Percentiles rank a stretch among this genome's conserved stretches.
Evolutionary conservation across 371 early-diverging fungal species (phyloP).

Genomic region (Mucor saturninus): DNA sequence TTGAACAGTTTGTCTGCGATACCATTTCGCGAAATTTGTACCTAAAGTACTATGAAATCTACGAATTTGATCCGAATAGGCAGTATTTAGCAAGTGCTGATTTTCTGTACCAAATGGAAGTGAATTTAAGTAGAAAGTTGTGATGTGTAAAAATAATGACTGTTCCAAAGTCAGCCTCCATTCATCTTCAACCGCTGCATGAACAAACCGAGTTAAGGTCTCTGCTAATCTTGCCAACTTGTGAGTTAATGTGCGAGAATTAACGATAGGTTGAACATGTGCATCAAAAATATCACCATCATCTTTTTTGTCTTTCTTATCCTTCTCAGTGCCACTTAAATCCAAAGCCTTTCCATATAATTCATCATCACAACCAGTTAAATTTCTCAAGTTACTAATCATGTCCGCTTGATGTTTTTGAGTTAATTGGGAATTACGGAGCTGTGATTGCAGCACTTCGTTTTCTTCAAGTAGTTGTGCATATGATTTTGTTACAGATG

Average conservation of each 20-base stretch:
- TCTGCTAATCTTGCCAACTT: constrained; percentile 45
- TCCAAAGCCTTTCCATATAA: constrained; percentile 40
- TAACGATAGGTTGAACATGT: constrained; percentile 27
- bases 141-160: constrained; percentile 37
- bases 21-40: constrained; percentile 56
- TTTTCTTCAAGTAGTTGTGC: constrained; percentile 56
- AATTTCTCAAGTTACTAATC: constrained; percentile 42
- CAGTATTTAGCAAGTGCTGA: constrained; percentile 49
- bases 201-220: constrained; percentile 36
- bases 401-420: constrained; percentile 51
- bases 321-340: constrained; percentile 21
- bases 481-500: constrained; percentile 47
- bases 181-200: constrained; percentile 23
- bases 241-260: constrained; percentile 44
- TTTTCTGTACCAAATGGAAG: constrained; percentile 60
- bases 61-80: constrained; percentile 53
- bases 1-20: constrained; percentile 54
- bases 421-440: constrained; percentile 42
- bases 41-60: constrained; percentile 54
- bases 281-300: background rate
- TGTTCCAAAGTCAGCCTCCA: constrained; percentile 37
- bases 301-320: background rate
- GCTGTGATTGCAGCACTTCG: constrained; percentile 45
- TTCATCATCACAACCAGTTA: constrained; percentile 45
- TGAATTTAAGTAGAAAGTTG: constrained; percentile 36